Evolutionary conservation across 192 early-diverging fungal species (phyloP), one percentile per base, ranked within the genome.

Genomic region (Entomortierella parvispora): DNA sequence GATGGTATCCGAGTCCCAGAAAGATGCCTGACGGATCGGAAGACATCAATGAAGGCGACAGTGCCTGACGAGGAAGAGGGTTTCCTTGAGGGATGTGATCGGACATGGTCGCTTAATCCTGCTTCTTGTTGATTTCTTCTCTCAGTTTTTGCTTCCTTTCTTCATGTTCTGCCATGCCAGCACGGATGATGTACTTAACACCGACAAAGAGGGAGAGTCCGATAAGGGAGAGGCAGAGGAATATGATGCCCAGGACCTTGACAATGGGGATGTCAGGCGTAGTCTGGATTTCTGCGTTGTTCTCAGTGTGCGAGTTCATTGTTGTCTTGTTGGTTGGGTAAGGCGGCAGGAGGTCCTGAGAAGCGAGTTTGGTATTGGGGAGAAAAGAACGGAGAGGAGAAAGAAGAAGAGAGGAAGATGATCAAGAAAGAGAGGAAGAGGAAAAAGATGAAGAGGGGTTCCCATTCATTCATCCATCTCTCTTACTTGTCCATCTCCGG

Each of bases 151-250:
- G 17, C 32, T 56, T 37, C 34, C 59, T 77, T 2, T 48, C 65
- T 2, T 51, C 74, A 50, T 77, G 74, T 43, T 77, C 74, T 2
- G 58, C 59, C 43, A 68, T 77, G 37, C 74, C 74, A 43, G 53
- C 74, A 15, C 61, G 53, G 42, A 77, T 34, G 45, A 77, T 77
- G 65, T 59, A 68, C 53, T 45, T 51, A 29, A 77, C 50, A 20
- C 60, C 29, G 40, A 77, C 34, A 37, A 28, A 45, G 31, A 77
- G 66, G 17, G 68, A 20, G 5, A 22, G 0, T 18, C 47, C 59
- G 42, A 77, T 77, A 0, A 77, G 10, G 4, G 48, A 23, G 31
- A 77, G 18, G 40, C 74, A 63, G 20, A 63, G 34, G 34, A 46
- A 23, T 25, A 77, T 57, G 22, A 45, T 32, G 12, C 55, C 61